phyloP scores from a whole-genome alignment of 371 early-diverging fungal genomes.

The Haplosporangium sp. region DNA sequence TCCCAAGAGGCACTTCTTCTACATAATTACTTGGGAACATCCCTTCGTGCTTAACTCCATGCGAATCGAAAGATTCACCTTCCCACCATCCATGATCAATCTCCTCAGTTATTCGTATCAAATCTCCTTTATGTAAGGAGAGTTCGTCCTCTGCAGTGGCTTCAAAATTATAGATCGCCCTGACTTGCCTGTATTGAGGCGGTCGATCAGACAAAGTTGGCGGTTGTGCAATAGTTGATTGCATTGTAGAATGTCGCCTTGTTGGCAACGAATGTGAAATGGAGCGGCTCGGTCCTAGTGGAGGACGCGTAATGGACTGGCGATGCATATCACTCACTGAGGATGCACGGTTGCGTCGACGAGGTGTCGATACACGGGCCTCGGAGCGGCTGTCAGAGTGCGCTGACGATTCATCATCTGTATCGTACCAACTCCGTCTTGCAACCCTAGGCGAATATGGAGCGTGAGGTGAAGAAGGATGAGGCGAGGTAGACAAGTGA shows the following conservation, averaged over 20 bases:
- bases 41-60: conserved; percentile 62
- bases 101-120: conserved; percentile 78
- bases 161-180: conserved; percentile 77
- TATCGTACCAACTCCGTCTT: conserved; percentile 35
- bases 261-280: conserved; percentile 48
- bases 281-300: conserved; percentile 7
- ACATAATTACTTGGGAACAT: conserved; percentile 91
- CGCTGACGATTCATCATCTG: conserved; percentile 39
- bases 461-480: conserved; percentile 6
- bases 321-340: conserved; percentile 33
- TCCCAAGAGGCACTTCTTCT: conserved; percentile 56
- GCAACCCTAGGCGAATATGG: conserved; percentile 12
- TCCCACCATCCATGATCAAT: conserved; percentile 92
- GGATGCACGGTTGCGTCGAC: conserved; percentile 32
- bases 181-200: conserved; percentile 58
- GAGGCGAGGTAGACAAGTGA: too few relatives aligned
- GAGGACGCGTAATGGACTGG: conserved; percentile 5
- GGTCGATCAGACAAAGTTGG: conserved; percentile 24
- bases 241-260: conserved; percentile 23
- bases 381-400: conserved; percentile 39
- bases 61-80: conserved; percentile 72
- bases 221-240: conserved; percentile 31
- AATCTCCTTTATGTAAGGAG: conserved; percentile 74
- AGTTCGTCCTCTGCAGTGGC: conserved; percentile 77
- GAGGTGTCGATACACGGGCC: conserved; percentile 29